Percentiles rank a stretch among this genome's conserved stretches.
Conservation (phyloP, 108 stramenopile species). For the Schizochytrium sp. region DNA sequence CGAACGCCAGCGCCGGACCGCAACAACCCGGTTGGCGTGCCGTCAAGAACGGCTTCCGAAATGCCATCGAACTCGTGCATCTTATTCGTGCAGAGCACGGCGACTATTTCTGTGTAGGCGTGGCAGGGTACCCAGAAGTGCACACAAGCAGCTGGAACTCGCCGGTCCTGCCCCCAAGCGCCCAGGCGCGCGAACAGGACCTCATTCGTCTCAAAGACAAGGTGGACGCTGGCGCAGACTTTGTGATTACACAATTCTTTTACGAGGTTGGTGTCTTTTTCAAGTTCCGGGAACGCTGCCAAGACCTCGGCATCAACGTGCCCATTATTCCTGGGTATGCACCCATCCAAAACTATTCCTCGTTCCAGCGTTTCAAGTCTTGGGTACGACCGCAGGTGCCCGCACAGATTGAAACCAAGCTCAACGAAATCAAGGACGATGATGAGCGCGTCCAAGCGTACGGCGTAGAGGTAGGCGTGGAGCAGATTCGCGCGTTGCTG, state of each 20-base stretch:
- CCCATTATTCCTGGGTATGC: constrained; percentile 88
- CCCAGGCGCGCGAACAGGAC: constrained; percentile 51
- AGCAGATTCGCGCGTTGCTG: constrained; percentile 64
- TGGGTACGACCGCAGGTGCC: constrained; percentile 74
- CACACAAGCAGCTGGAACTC: constrained; percentile 63
- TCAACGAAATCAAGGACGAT: constrained; percentile 67
- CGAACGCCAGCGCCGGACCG: neutral
- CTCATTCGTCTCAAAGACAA: constrained; percentile 78
- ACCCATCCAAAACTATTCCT: constrained; percentile 79
- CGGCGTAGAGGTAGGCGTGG: constrained; percentile 73
- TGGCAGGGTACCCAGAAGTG: constrained; percentile 89
- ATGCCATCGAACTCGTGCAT: constrained; percentile 79
- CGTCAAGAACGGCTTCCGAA: constrained; percentile 53
- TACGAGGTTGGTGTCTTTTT: constrained; percentile 73
- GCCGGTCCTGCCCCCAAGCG: neutral
- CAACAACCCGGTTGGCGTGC: neutral
- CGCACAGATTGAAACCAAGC: constrained; percentile 41
- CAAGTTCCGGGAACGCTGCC: constrained; percentile 63
- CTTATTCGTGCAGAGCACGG: constrained; percentile 79
- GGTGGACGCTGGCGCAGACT: constrained; percentile 84
- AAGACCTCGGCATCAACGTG: constrained; percentile 64
- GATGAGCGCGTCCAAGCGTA: constrained; percentile 84
- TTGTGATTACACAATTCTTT: constrained; percentile 91
- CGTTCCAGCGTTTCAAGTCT: constrained; percentile 65
- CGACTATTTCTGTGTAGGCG: constrained; percentile 82